A percentile compares a stretch with the other conserved stretches of the same genome.
These are phyloP conservation scores for Citrus sinensis DNA, from an alignment of 345 rosid genomes.

Conservation along the genomic window DVS_A1.0 CM039168.1:1690001-1690500, in stretches of 20 bases:
- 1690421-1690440: not conserved
- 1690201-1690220: slow-evolving; percentile 99
- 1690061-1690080: slow-evolving; percentile 17
- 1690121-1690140: slow-evolving; percentile 90
- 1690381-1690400: not conserved
- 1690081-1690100: slow-evolving; percentile 96
- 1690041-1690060: not conserved
- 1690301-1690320: slow-evolving; percentile 2
- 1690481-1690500: not conserved
- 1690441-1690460: not conserved
- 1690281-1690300: slow-evolving; percentile 91
- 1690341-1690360: not conserved
- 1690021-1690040: not conserved
- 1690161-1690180: slow-evolving; percentile 81
- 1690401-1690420: not conserved
- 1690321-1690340: not conserved
- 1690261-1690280: slow-evolving; percentile 95
- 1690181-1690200: slow-evolving; percentile 96
- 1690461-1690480: not conserved
- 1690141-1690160: slow-evolving; percentile 85
- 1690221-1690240: slow-evolving; percentile 93
- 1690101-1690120: slow-evolving; percentile 97
- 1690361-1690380: not conserved
- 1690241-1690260: slow-evolving; percentile 88
- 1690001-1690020: not conserved